phyloP scores from a whole-genome alignment of 495 filamentous ascomycete genomes.

The Trichoderma gamsii region DNA sequence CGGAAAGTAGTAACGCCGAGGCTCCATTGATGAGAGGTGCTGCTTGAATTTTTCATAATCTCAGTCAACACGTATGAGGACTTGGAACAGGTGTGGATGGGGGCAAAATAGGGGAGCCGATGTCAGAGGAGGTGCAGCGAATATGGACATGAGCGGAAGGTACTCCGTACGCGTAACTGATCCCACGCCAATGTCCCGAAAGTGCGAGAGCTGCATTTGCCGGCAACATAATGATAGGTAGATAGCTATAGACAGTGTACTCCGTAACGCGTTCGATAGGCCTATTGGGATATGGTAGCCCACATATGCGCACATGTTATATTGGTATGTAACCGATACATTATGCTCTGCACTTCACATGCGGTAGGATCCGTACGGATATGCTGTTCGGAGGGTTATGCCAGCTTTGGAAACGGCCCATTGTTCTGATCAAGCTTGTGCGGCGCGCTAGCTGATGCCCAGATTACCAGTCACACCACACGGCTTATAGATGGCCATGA shows the following conservation, averaged over 20 bases:
- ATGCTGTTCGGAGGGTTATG: neutral
- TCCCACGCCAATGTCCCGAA: neutral
- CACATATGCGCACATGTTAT: neutral
- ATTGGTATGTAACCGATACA: neutral
- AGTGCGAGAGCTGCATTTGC: neutral
- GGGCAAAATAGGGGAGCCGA: neutral
- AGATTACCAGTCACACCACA: neutral
- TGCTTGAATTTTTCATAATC: too few species aligned
- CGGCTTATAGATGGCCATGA: neutral
- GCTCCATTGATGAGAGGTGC: neutral
- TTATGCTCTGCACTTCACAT: neutral
- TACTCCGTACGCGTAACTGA: neutral
- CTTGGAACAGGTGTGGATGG: neutral
- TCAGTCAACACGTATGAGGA: neutral
- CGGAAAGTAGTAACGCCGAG: neutral
- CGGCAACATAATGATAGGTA: neutral
- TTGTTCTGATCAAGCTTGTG: neutral
- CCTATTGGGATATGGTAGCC: neutral
- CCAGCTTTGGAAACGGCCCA: neutral
- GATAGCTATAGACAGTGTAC: too few species aligned
- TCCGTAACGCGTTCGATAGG: neutral
- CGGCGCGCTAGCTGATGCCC: neutral
- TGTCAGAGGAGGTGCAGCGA: neutral
- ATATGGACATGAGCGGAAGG: neutral
- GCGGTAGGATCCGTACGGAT: neutral